Evolutionary conservation across 2,329 filamentous ascomycete species (phyloP), one percentile per base, ranked within the genome.

Genomic region (Apiospora marii): DNA sequence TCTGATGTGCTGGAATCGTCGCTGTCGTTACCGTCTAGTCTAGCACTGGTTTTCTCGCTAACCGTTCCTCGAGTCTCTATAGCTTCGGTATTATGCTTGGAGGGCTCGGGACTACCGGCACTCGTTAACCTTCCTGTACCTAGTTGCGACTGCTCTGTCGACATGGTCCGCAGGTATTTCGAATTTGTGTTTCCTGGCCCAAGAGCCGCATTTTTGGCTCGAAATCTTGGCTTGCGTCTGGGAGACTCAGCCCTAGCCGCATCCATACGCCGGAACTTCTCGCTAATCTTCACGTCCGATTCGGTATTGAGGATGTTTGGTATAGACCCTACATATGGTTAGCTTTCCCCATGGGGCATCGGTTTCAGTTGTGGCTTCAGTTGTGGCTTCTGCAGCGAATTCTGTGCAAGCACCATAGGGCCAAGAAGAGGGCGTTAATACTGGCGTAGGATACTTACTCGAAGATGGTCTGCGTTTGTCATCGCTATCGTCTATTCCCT

Each of bases 271-370:
- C 75, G 75, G 37, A 80, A 70, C 68, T 72, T 78, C 58, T 80
- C 74, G 67, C 79, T 80, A 44, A 78, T 70, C 68, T 75, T 69
- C 34, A 77, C 76, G 72, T 81, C 79, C 27, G 75, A 75, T 14
- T 78, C 70, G 5, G 70, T 71, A 24, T 80, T 76, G 41, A 81
- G 72, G 67, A 79, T 77, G n/a, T 67, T 75, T 75, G 69, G 41
- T 37, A 22, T n/a, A 7, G 10, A 53, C 13, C 34, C 58, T 41
- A 27, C 69, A 43, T 19, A 41, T 49, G 49, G n/a, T 64, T 30
- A 46, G 48, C 16, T 8, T 58, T 22, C 27, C 16, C 16, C 19
- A 61, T 4, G 16, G 19, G 16, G 53, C 24, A 61, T 41, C 34
- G 7, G n/a, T 41, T 22, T 5, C 16, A 64, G 58, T 5, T 24